Evolutionary conservation across 2,329 filamentous ascomycete species (phyloP), one percentile per base, ranked within the genome.

Genomic region (Fusarium sp.): DNA sequence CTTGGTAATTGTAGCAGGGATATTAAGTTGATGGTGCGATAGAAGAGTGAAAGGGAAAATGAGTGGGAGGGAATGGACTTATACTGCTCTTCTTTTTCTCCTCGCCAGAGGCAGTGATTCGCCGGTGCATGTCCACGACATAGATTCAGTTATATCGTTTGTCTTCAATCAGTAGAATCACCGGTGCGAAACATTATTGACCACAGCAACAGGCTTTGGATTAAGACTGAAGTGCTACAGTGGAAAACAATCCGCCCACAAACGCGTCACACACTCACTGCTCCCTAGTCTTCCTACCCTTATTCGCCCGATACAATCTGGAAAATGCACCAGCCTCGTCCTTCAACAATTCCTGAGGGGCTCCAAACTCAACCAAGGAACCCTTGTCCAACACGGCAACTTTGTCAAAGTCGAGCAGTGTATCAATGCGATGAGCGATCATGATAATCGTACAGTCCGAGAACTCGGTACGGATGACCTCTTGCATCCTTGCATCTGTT

Each of bases 351-450:
- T 78, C 71, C 20, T 45, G 41, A 1, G 80, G 80, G 3, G 66
- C 15, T 3, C 78, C 80, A 69, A 78, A 78, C 55, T 81, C 80
- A 0, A 78, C 78, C 16, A 82, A 50, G 11, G 38, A 55, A 1
- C 80, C 79, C 24, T 55, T 70, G 33, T 81, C 78, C 15, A 82
- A 68, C 36, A 81, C 79, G 4, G 77, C 79, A 42, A 82, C 73
- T 35, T 73, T 78, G 50, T 81, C 80, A 71, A 82, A 81, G 53
- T 82, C 80, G 12, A 81, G 73, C 15, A 82, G 58, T 4, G 79
- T 79, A 35, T 80, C 73, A 6, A 81, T 70, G 1, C 79, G 73
- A 55, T 82, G 81, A 6, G 81, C 79, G 59, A 81, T 82, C 78
- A 81, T 80, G 53, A 81, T 76, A 30, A 81, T 75, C 10, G 80